Percentiles rank a stretch among this genome's conserved stretches.
Conservation (phyloP, 352 stramenopile genomes). For the Peronospora belbahrii region DNA sequence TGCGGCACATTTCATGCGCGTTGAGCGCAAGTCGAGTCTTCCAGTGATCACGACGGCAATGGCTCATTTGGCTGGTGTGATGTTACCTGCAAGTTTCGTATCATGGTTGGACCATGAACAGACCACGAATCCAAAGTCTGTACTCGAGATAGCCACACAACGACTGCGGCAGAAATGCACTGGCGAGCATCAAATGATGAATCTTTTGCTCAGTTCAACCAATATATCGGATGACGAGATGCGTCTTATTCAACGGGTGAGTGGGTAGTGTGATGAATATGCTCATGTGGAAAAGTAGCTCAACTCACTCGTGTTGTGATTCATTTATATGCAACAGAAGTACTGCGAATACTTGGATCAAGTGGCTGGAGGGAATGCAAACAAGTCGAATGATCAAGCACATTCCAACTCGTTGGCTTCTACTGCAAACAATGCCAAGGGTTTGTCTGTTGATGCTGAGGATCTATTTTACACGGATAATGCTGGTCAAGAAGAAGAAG, state of each 20-base stretch:
- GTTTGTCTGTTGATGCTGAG: conserved; percentile 1
- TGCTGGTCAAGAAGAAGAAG: conserved; percentile 32
- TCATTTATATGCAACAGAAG: conserved; percentile 23
- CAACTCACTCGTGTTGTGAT: no score
- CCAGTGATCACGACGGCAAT: conserved; percentile 39
- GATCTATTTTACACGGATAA: conserved; percentile 58
- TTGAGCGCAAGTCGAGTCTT: conserved; percentile 36
- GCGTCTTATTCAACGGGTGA: conserved; percentile 35
- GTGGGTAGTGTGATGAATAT: neutral
- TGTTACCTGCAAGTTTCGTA: conserved; percentile 39
- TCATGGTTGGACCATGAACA: conserved; percentile 36
- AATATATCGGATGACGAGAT: conserved; percentile 38
- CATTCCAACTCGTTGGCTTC: neutral
- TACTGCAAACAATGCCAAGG: neutral
- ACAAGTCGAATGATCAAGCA: conserved; percentile 4
- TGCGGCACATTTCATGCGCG: conserved; percentile 50
- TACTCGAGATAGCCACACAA: conserved; percentile 13
- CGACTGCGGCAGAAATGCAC: conserved; percentile 31
- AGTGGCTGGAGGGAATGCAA: conserved; percentile 18
- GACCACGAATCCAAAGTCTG: conserved; percentile 11
- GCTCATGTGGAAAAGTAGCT: neutral
- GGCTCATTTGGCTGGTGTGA: conserved; percentile 33
- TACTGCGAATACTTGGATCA: conserved; percentile 34
- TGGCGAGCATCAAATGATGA: conserved; percentile 31
- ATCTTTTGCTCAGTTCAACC: conserved; percentile 39